phyloP scores from a whole-genome alignment of 176 grass and related monocot species.

The Musa schizocarpa region DNA sequence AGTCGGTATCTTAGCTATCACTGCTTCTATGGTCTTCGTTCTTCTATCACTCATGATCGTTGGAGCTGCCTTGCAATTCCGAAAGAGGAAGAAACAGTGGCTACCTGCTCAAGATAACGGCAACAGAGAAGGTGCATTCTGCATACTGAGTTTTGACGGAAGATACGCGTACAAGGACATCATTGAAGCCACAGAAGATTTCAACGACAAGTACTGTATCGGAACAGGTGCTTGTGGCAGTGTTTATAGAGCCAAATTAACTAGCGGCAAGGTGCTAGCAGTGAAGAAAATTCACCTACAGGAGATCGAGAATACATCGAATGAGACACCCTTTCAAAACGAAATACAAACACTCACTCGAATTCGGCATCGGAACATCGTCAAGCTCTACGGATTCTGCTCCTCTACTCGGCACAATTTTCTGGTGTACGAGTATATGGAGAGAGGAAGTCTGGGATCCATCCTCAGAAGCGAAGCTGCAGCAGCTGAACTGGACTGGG shows the following conservation, averaged over 20 bases:
- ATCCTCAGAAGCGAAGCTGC: not conserved
- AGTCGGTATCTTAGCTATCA: too few species aligned
- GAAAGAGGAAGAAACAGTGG: too few species aligned
- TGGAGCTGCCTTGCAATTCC: too few species aligned
- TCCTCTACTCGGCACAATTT: constrained; percentile 6
- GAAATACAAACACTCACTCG: constrained; percentile 11
- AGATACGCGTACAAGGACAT: constrained; percentile 13
- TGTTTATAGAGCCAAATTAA: too few species aligned
- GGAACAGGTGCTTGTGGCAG: constrained; percentile 2
- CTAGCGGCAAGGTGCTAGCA: too few species aligned
- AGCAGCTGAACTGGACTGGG: not conserved
- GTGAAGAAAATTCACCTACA: too few species aligned
- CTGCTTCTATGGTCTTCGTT: too few species aligned
- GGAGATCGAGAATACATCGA: too few species aligned
- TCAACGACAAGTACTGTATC: constrained; percentile 17
- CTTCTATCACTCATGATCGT: too few species aligned
- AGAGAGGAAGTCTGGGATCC: not conserved
- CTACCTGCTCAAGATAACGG: too few species aligned
- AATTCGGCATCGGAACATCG: constrained; percentile 19
- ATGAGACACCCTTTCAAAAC: constrained; percentile 2
- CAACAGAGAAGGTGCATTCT: not conserved
- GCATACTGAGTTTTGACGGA: constrained; percentile 12
- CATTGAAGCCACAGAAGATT: constrained; percentile 17
- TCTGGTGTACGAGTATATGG: constrained; percentile 23
- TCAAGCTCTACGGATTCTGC: constrained; percentile 26